Percentiles rank a stretch among this genome's conserved stretches.
Evolutionary conservation across 768 basidiomycete species (phyloP).

Genomic region (Lentinula boryana): DNA sequence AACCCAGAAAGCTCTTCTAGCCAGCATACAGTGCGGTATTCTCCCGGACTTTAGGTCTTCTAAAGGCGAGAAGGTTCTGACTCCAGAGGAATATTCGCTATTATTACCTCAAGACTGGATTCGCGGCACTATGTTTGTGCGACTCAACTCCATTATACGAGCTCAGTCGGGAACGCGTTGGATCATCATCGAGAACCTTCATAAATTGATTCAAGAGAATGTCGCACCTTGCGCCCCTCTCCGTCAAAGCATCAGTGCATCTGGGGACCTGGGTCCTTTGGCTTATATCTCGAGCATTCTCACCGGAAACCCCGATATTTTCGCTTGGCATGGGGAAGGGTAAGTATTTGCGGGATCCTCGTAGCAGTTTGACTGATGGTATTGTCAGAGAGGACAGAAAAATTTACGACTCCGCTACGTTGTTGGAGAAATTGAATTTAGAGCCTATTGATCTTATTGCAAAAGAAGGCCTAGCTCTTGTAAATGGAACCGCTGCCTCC

Average conservation of each 20-base stretch:
- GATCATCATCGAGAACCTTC: neutral
- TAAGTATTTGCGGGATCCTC: neutral
- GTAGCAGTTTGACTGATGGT: neutral
- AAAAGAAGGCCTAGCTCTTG: slow-evolving; percentile 17
- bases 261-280: neutral
- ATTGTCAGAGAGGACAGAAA: neutral
- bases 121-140: neutral
- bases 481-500: neutral
- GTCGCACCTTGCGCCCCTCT: neutral
- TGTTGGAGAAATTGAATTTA: neutral
- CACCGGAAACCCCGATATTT: neutral
- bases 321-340: neutral
- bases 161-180: neutral
- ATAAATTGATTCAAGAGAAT: neutral
- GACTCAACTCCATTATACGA: neutral
- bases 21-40: neutral
- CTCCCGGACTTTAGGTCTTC: neutral
- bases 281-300: neutral
- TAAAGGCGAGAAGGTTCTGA: neutral
- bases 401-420: neutral
- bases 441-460: neutral
- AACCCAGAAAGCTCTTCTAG: neutral
- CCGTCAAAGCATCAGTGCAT: neutral
- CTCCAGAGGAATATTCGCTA: neutral
- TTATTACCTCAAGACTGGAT: neutral